Evolutionary conservation across 2,329 filamentous ascomycete genomes (phyloP), one percentile per base, ranked within the genome.

Genomic region (Huntiella savannae): DNA sequence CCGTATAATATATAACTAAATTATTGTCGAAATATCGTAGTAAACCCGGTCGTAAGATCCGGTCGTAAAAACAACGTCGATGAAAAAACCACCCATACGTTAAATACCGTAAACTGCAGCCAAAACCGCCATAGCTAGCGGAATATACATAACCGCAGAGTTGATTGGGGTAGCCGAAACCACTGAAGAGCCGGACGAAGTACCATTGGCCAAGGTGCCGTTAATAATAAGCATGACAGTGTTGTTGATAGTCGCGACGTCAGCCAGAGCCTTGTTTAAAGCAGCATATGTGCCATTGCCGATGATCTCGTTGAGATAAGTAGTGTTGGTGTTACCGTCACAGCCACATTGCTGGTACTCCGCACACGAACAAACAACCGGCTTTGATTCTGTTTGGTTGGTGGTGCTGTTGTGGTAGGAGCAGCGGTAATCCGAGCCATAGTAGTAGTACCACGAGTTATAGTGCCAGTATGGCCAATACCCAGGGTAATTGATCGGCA

Each of bases 131-230:
- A 62, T 62, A 2, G 63, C 58, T 1, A 64, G 61, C 0, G 71
- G 70, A 70, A 69, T 73, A 57, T 64, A 67, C 22, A 69, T 70
- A 4, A 63, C 57, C 1, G 61, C 53, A 49, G 65, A 16, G n/a
- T 12, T 13, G 11, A 32, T 28, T 10, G 22, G 22, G 8, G 22
- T 28, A 10, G 22, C 22, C 22, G 22, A 28, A 7, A 28, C 10
- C 7, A 28, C 8, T 4, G 22, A 7, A 66, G 0, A 22, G 73
- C 77, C 1, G 6, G 22, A 28, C 22, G 22, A 28, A 28, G 77
- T 81, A 42, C 73, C 75, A 53, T 81, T 79, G 28, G 77, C 72
- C 3, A 88, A 63, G 0, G 79, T 82, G n/a, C 83, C 83, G 57
- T 86, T 85, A 57, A 88, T 63, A 28, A 82, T 64, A 34, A 91